Evolutionary conservation across 305 asterid species (phyloP).

Genomic region (Fraxinus nigra): DNA sequence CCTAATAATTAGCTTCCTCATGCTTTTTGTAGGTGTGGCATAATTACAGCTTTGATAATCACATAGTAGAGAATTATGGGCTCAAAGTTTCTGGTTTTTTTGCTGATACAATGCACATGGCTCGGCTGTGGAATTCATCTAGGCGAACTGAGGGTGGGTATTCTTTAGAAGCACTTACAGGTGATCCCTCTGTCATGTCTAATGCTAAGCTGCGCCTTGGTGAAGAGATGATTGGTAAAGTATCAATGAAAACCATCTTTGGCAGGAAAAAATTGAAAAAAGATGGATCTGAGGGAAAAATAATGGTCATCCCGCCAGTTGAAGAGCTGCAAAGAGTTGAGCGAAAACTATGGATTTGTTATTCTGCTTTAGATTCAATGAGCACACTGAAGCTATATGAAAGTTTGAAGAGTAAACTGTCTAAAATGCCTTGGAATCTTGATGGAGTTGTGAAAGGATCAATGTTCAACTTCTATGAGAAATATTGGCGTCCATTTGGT

Average conservation of each 20-base stretch:
- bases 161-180: constrained; percentile 90
- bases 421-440: constrained; percentile 56
- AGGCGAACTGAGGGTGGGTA: constrained; percentile 84
- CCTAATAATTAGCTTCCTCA: constrained; percentile 20
- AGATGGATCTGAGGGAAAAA: constrained; percentile 89
- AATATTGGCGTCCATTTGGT: constrained; percentile 87
- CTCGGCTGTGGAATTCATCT: constrained; percentile 90
- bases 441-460: constrained; percentile 71
- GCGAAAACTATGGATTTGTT: constrained; percentile 79
- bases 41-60: constrained; percentile 95
- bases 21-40: constrained; percentile 87
- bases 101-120: constrained; percentile 99
- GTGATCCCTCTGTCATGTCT: constrained; percentile 65
- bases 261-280: constrained; percentile 74
- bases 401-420: constrained; percentile 69
- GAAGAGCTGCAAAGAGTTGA: constrained; percentile 82
- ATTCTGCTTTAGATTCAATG: constrained; percentile 90
- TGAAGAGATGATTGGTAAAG: constrained; percentile 72
- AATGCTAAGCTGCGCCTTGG: constrained; percentile 61
- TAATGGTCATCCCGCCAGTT: constrained; percentile 70
- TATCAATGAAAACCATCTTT: constrained; percentile 89
- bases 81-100: constrained; percentile 75
- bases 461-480: constrained; percentile 68
- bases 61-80: constrained; percentile 83
- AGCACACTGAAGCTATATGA: constrained; percentile 85